Conservation (phyloP, 164 flowering plant species). For the Chimonanthus salicifolius region DNA sequence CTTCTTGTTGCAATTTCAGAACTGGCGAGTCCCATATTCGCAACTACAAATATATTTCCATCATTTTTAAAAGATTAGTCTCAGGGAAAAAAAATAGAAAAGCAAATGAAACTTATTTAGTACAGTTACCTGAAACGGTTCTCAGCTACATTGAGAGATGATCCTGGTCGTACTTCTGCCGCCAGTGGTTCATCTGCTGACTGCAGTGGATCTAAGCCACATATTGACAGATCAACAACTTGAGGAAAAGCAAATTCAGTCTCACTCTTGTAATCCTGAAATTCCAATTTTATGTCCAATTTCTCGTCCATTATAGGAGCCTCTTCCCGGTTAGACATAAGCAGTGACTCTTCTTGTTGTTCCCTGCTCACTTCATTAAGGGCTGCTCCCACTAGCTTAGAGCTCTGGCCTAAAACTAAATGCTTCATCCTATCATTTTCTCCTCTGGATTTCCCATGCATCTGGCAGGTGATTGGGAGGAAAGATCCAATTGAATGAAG, state of each 20-base stretch:
- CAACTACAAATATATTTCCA: neutral
- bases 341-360: conserved; percentile 19
- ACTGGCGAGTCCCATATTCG: neutral
- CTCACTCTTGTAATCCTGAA: conserved; percentile 30
- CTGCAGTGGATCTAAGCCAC: conserved; percentile 29
- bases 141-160: conserved; percentile 38
- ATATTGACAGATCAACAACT: conserved; percentile 37
- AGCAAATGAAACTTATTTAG: neutral
- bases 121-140: conserved; percentile 58
- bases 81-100: neutral
- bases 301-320: conserved; percentile 26
- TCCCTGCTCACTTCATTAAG: conserved; percentile 36
- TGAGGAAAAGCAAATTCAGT: conserved; percentile 40
- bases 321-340: conserved; percentile 31
- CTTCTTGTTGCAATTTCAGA: neutral
- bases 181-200: conserved; percentile 14
- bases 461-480: conserved; percentile 19
- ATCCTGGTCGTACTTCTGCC: conserved; percentile 27
- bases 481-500: conserved; percentile 26
- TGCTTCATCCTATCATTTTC: conserved; percentile 33
- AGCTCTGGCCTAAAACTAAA: conserved; percentile 31
- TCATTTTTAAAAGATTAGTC: neutral
- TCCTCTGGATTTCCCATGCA: conserved; percentile 17
- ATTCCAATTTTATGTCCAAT: conserved; percentile 62
- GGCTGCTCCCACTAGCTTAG: conserved; percentile 55